These are phyloP conservation scores for Mortierella antarctica DNA, from an alignment of 192 early-diverging fungal genomes.

Conservation along the genomic window DNA sequence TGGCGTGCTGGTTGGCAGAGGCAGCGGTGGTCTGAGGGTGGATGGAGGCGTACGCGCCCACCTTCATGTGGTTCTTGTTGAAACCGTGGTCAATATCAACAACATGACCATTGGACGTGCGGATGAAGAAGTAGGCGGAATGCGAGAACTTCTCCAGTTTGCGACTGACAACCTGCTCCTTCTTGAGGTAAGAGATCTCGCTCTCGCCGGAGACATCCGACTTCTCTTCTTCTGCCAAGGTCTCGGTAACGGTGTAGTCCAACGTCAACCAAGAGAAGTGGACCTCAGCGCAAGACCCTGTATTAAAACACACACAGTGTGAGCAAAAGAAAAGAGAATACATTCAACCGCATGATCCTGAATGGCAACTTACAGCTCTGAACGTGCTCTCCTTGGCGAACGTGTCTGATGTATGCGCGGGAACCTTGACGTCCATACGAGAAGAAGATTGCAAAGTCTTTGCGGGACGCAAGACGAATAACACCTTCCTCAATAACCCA, in stretches of 20 bases:
- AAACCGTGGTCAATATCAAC: slow-evolving; percentile 44
- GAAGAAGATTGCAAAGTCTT: slow-evolving; percentile 39
- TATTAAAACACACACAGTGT: no score
- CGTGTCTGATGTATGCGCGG: slow-evolving; percentile 37
- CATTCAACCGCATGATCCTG: background rate
- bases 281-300: slow-evolving; percentile 44
- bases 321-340: background rate
- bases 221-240: slow-evolving; percentile 22
- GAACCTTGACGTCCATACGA: slow-evolving; percentile 44
- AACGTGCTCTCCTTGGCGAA: slow-evolving; percentile 23
- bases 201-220: slow-evolving; percentile 23
- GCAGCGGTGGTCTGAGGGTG: slow-evolving; percentile 50
- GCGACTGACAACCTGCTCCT: slow-evolving; percentile 14
- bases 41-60: slow-evolving; percentile 35
- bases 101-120: slow-evolving; percentile 36
- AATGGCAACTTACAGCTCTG: slow-evolving; percentile 30
- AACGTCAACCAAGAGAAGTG: slow-evolving; percentile 51
- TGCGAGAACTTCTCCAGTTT: slow-evolving; percentile 28
- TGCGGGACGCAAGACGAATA: slow-evolving; percentile 32
- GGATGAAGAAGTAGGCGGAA: slow-evolving; percentile 44
- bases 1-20: slow-evolving; percentile 46
- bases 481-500: slow-evolving; percentile 38
- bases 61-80: slow-evolving; percentile 45
- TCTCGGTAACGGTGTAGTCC: slow-evolving; percentile 16
- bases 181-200: slow-evolving; percentile 21